A percentile compares a stretch with the other conserved stretches of the same genome.
phyloP scores from a whole-genome alignment of 2,329 filamentous ascomycete genomes.

The Colletotrichum viniferum region DNA sequence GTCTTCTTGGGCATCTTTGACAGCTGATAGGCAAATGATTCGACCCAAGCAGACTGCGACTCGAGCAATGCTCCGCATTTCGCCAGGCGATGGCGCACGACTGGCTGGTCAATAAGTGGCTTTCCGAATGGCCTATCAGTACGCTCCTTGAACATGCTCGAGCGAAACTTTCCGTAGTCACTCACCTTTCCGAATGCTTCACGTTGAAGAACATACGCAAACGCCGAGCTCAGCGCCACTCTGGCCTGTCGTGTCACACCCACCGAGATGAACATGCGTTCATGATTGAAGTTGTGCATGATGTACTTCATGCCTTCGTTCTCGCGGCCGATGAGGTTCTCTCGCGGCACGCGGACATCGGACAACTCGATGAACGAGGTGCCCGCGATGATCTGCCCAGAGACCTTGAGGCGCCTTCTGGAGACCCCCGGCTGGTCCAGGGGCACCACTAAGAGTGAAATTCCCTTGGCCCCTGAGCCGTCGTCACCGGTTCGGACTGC shows the following conservation, averaged over 20 bases:
- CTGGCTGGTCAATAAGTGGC: conserved; percentile 74
- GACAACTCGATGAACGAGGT: conserved; percentile 80
- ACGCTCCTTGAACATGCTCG: background rate
- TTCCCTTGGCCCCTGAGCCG: conserved; percentile 63
- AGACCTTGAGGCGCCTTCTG: conserved; percentile 71
- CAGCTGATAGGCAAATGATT: conserved; percentile 73
- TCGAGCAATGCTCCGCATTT: conserved; percentile 73
- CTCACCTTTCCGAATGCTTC: conserved; percentile 38
- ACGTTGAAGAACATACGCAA: conserved; percentile 41
- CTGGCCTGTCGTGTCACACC: conserved; percentile 64
- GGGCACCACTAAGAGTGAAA: conserved; percentile 73
- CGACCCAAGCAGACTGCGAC: conserved; percentile 74
- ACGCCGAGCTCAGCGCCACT: conserved; percentile 39
- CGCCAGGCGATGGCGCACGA: conserved; percentile 74
- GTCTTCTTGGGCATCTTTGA: conserved; percentile 63
- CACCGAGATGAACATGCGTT: conserved; percentile 71
- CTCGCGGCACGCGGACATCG: conserved; percentile 72
- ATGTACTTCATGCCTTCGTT: conserved; percentile 76
- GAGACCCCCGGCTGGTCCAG: conserved; percentile 68
- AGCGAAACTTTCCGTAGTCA: too few species aligned
- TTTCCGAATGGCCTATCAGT: conserved; percentile 22
- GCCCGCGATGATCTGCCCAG: conserved; percentile 67
- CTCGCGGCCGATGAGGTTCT: conserved; percentile 73
- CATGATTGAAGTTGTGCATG: conserved; percentile 84
- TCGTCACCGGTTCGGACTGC: conserved; percentile 70